Conservation (phyloP, 1,284 basidiomycete species). For the Cutaneotrichosporon cutaneum region DNA sequence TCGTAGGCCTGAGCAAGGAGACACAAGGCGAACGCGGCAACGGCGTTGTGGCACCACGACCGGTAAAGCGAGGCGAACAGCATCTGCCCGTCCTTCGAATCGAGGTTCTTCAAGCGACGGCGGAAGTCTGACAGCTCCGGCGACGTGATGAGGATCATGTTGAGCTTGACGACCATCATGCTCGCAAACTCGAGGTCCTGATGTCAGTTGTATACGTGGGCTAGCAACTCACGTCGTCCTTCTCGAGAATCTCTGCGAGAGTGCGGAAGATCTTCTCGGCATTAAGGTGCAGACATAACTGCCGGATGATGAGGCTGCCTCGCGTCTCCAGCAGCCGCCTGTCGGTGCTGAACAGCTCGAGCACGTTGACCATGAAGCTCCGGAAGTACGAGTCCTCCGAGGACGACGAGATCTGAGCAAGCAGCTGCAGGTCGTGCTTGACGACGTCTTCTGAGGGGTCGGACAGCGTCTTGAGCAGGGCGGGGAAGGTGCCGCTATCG, state of each 20-base stretch:
- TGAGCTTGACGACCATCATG: conserved; percentile 95
- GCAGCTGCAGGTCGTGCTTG: conserved; percentile 89
- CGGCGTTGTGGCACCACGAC: conserved; percentile 98
- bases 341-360: conserved; percentile 94
- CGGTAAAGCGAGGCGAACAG: conserved; percentile 90
- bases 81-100: conserved; percentile 89
- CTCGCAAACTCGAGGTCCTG: conserved; percentile 95
- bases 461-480: conserved; percentile 90
- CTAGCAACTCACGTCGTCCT: conserved; percentile 82
- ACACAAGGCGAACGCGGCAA: conserved; percentile 93
- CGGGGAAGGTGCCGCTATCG: conserved; percentile 95
- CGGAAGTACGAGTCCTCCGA: conserved; percentile 94
- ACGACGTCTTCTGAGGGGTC: conserved; percentile 98
- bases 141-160: conserved; percentile 93
- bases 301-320: conserved; percentile 93
- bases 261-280: conserved; percentile 94
- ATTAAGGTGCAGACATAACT: conserved; percentile 90
- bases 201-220: conserved; percentile 17
- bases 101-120: conserved; percentile 84
- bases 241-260: conserved; percentile 94
- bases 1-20: conserved; percentile 97
- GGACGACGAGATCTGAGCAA: conserved; percentile 90
- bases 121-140: conserved; percentile 93
- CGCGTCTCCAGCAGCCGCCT: conserved; percentile 83
- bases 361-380: conserved; percentile 89